Base-by-base conservation (phyloP, 768 basidiomycete genomes). In the Suillus ampliporus region DNA sequence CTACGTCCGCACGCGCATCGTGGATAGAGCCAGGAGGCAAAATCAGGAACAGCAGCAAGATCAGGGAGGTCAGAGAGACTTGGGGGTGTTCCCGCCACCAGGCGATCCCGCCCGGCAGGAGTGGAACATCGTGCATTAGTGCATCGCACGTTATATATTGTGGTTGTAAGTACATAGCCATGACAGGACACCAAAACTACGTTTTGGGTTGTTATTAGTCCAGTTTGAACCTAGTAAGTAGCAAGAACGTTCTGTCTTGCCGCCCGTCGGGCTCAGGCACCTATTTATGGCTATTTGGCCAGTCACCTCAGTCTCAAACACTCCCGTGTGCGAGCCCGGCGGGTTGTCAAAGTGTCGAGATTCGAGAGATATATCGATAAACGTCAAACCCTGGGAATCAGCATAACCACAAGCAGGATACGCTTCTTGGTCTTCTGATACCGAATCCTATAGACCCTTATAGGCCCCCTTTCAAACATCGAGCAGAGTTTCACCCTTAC, bases 1-100 rank as follows among this genome's bases (percentile, higher is more conserved):
- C 54, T 94, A 92, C 73, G 78, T 93, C 61, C 86, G 94, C 64
- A 91, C 90, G 15, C 85, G 91, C 61, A 89, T 92, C 68, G 85
- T 90, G 38, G 89, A 90, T 68, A 78, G 89, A 60, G 84, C 89
- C 76, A 83, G 90, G 63, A 78, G 89, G 63, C 89, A 90, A 47
- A 85, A 89, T 70, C 78, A 80, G 64, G 78, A 75, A 44, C 80
- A 71, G 63, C 80, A 79, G 60, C 78, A 80, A 56, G 74, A 60
- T 31, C 67, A 62, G 35, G 75, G 61, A 44, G 71, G 46, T 51
- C 79, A 75, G 40, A 79, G 82, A 63, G 68, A 75, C 69, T 50
- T 65, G 21, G 87, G 87, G 0, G 63, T 85, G 50, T 89, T 89
- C 69, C 89, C 89, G 43, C 84, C 83, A 15, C 82, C 82, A 44